Conservation (phyloP, 768 basidiomycete genomes). For the Punctularia strigosozonata region DNA sequence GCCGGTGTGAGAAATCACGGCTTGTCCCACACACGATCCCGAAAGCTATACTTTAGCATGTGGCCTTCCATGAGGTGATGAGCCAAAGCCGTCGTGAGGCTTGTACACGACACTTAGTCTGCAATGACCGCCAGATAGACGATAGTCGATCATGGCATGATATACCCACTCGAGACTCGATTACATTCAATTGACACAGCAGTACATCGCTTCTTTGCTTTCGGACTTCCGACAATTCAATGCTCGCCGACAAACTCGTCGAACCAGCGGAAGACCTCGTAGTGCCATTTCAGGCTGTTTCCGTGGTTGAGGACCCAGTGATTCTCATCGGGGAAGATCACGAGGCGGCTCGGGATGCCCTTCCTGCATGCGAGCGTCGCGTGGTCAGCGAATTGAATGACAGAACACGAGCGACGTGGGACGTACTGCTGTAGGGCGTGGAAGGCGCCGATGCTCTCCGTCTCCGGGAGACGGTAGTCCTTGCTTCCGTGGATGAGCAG, state of each 20-base stretch:
- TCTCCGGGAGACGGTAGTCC: constrained; percentile 81
- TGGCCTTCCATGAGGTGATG: too few species aligned
- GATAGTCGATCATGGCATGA: too few species aligned
- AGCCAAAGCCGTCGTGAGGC: too few species aligned
- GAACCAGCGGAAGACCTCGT: constrained; percentile 90
- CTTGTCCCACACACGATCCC: too few species aligned
- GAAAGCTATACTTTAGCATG: too few species aligned
- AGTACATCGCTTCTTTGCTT: too few species aligned
- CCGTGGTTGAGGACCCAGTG: constrained; percentile 83
- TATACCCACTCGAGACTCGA: too few species aligned
- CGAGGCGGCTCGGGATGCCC: constrained; percentile 60
- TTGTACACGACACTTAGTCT: too few species aligned
- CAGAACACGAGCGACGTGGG: background rate
- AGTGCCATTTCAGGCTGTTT: constrained; percentile 90
- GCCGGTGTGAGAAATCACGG: too few species aligned
- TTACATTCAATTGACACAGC: too few species aligned
- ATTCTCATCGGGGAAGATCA: constrained; percentile 86
- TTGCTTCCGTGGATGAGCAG: constrained; percentile 79
- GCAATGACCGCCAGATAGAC: too few species aligned
- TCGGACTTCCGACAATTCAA: background rate
- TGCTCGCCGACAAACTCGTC: constrained; percentile 44
- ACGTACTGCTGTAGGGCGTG: constrained; percentile 77
- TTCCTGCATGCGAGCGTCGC: constrained; percentile 40
- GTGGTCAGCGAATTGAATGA: too few species aligned
- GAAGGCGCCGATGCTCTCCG: constrained; percentile 75